Evolutionary conservation across 192 early-diverging fungal genomes (phyloP).

Genomic region (Rhizophagus sp.): DNA sequence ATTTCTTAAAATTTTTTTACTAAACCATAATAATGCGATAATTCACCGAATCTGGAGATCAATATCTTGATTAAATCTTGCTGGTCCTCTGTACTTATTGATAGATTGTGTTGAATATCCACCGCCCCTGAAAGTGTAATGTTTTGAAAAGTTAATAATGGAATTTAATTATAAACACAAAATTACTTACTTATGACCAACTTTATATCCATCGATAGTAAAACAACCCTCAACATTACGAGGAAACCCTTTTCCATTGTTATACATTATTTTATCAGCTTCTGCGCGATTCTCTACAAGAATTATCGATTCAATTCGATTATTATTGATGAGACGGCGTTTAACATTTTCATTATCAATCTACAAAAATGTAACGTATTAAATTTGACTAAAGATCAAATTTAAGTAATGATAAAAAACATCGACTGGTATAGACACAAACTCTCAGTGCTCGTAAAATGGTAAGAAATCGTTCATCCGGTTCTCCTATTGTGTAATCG

Average conservation of each 20-base stretch:
- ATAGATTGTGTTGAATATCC: constrained; percentile 43
- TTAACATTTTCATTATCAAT: constrained; percentile 72
- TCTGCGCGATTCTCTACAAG: constrained; percentile 59
- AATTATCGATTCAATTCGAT: constrained; percentile 68
- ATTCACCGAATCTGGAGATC: constrained; percentile 35
- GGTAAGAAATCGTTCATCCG: constrained; percentile 56
- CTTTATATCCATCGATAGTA: constrained; percentile 58
- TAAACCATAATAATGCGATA: neutral
- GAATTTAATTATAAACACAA: neutral
- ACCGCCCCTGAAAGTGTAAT: constrained; percentile 27
- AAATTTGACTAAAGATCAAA: neutral
- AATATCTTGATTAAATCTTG: constrained; percentile 56
- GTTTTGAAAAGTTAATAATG: neutral
- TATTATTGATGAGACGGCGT: constrained; percentile 68
- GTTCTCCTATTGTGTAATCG: constrained; percentile 69
- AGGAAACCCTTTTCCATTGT: constrained; percentile 49
- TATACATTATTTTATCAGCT: constrained; percentile 55
- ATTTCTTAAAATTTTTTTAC: neutral
- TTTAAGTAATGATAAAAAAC: neutral
- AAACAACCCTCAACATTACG: constrained; percentile 63
- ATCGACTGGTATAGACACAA: neutral
- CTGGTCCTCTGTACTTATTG: constrained; percentile 36
- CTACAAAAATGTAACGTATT: constrained; percentile 26
- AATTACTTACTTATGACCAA: constrained; percentile 51
- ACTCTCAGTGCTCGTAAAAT: constrained; percentile 60